Percentiles rank a stretch among this genome's conserved stretches.
Evolutionary conservation across 768 basidiomycete species (phyloP).

Genomic region (Termitomyces sp.): DNA sequence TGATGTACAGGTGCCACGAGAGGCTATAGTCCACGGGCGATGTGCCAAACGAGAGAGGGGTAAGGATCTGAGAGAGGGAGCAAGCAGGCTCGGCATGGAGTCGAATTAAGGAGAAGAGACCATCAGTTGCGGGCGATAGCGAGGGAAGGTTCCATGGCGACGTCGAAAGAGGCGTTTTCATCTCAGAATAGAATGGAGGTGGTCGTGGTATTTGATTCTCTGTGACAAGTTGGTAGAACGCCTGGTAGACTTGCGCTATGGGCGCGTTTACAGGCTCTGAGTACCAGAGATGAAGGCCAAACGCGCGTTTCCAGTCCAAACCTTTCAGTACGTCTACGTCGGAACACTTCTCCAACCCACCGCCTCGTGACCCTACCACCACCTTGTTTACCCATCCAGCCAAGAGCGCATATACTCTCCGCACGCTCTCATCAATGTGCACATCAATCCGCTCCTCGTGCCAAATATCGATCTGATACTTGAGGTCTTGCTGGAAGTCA

Average conservation of each 20-base stretch:
- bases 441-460: slow-evolving; percentile 66
- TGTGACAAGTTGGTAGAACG: slow-evolving; percentile 45
- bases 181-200: slow-evolving; percentile 46
- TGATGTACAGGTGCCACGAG: slow-evolving; percentile 89
- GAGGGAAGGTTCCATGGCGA: slow-evolving; percentile 37
- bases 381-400: slow-evolving; percentile 63
- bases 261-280: slow-evolving; percentile 65
- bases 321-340: slow-evolving; percentile 63
- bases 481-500: slow-evolving; percentile 67
- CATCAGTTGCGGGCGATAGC: slow-evolving; percentile 52
- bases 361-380: slow-evolving; percentile 47
- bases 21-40: slow-evolving; percentile 78
- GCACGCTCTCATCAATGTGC: slow-evolving; percentile 59
- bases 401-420: slow-evolving; percentile 79
- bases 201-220: slow-evolving; percentile 42
- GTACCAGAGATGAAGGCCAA: slow-evolving; percentile 91
- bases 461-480: slow-evolving; percentile 79
- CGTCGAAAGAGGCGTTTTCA: slow-evolving; percentile 7
- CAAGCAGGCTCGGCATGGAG: slow-evolving; percentile 68
- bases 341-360: slow-evolving; percentile 41
- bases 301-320: slow-evolving; percentile 91
- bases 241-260: slow-evolving; percentile 60
- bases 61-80: slow-evolving; percentile 63
- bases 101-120: slow-evolving; percentile 75
- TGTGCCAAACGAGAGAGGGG: slow-evolving; percentile 68